Conservation (phyloP, 176 grass and related monocot species). For the Carex pumila region DNA sequence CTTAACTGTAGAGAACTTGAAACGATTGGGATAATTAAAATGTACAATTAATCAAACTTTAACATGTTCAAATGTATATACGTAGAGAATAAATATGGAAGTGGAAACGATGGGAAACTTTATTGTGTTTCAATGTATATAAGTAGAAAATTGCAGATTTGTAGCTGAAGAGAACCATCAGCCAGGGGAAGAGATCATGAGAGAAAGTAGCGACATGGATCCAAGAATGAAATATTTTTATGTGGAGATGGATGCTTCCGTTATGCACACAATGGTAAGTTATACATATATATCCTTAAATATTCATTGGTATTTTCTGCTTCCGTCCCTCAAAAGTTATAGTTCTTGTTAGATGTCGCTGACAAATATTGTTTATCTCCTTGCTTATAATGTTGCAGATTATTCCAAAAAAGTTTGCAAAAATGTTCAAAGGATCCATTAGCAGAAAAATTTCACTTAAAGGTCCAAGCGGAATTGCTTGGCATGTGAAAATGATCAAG, state of each 20-base stretch:
- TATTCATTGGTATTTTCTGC: background rate
- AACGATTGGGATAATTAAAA: too few relatives aligned
- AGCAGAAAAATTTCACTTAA: conserved; percentile 6
- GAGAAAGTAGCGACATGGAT: background rate
- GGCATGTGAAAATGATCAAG: conserved; percentile 9
- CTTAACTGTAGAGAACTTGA: too few relatives aligned
- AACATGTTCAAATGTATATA: too few relatives aligned
- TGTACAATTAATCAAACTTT: too few relatives aligned
- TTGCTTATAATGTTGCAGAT: conserved; percentile 1
- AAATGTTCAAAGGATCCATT: conserved; percentile 18
- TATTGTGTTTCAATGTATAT: background rate
- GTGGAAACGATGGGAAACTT: too few relatives aligned
- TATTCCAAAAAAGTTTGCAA: conserved; percentile 34
- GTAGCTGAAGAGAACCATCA: background rate
- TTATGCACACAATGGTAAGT: background rate
- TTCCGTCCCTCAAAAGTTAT: too few relatives aligned
- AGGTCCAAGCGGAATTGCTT: conserved; percentile 20
- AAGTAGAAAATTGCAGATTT: too few relatives aligned
- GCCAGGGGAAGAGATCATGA: background rate
- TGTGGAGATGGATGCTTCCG: background rate
- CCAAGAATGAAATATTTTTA: background rate
- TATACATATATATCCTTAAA: background rate
- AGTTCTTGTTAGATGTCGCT: too few relatives aligned
- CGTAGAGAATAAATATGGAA: too few relatives aligned
- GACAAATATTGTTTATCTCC: background rate